Percentiles rank a stretch among this genome's conserved stretches.
Conservation (phyloP, 345 rosid genomes). For the Odontarrhena argentea region DNA sequence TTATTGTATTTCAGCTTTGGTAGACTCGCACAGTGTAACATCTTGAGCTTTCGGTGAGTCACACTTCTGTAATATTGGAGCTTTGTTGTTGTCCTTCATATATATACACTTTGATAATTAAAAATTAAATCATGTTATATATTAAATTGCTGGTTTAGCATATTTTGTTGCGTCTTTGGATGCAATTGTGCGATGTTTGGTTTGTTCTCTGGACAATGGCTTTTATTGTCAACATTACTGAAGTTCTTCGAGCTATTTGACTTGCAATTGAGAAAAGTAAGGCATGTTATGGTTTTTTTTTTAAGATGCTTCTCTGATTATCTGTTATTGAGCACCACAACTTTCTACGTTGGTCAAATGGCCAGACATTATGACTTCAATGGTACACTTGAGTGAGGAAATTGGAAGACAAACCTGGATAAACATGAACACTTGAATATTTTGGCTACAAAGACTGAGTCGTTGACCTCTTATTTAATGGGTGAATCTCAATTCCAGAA, state of each 20-base stretch:
- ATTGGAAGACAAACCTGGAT: constrained; percentile 58
- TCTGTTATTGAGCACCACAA: background rate
- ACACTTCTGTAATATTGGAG: constrained; percentile 23
- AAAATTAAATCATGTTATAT: background rate
- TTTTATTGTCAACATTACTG: constrained; percentile 75
- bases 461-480: constrained; percentile 30
- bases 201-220: constrained; percentile 54
- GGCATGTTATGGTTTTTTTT: background rate
- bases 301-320: background rate
- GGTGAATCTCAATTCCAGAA: constrained; percentile 68
- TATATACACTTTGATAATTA: too few relatives aligned
- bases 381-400: constrained; percentile 45
- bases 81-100: constrained; percentile 19
- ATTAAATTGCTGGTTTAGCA: background rate
- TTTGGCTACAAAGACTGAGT: background rate
- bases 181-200: background rate
- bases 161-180: background rate
- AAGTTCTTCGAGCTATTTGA: constrained; percentile 75
- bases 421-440: constrained; percentile 39
- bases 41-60: constrained; percentile 8
- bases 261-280: constrained; percentile 70
- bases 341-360: background rate
- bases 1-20: constrained; percentile 5
- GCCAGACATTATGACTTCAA: constrained; percentile 57
- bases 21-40: constrained; percentile 2